Evolutionary conservation across 2,329 filamentous ascomycete species (phyloP).

Genomic region (Celoporthe dispersa): DNA sequence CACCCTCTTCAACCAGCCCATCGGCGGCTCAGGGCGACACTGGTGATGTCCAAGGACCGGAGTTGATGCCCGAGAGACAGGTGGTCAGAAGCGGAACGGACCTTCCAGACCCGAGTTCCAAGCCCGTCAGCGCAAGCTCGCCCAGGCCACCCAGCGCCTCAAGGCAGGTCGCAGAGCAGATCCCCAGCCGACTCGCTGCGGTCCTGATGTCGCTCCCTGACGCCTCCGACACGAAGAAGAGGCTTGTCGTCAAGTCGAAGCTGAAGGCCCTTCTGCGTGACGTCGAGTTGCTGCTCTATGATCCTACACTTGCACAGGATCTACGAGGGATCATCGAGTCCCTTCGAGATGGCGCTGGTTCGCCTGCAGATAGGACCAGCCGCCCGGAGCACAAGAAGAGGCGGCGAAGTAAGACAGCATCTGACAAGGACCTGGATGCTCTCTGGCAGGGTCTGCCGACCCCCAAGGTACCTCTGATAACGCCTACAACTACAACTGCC

Average conservation of each 20-base stretch:
- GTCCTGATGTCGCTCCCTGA: slow-evolving; percentile 8
- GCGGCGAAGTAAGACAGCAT: background rate
- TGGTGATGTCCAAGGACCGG: background rate
- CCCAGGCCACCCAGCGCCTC: background rate
- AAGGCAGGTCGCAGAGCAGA: background rate
- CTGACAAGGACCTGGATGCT: background rate
- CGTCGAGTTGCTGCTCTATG: background rate
- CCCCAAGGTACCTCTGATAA: background rate
- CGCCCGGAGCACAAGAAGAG: background rate
- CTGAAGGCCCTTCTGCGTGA: slow-evolving; percentile 12
- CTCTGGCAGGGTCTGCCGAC: background rate
- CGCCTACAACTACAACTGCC: background rate
- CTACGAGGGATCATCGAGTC: slow-evolving; percentile 5
- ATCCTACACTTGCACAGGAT: slow-evolving; percentile 9
- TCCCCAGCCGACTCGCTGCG: slow-evolving; percentile 10
- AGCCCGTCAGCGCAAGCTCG: background rate
- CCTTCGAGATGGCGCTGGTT: background rate
- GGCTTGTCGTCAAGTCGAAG: slow-evolving; percentile 6
- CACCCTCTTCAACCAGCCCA: background rate
- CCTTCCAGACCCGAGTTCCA: background rate
- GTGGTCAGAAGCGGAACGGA: background rate
- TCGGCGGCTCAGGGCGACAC: background rate
- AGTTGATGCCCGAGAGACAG: background rate
- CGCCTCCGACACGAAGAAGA: background rate
- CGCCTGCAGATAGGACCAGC: background rate